These are phyloP conservation scores for Nelumbo lutea DNA, from an alignment of 164 flowering plant species.

Conservation along the genomic window DNA sequence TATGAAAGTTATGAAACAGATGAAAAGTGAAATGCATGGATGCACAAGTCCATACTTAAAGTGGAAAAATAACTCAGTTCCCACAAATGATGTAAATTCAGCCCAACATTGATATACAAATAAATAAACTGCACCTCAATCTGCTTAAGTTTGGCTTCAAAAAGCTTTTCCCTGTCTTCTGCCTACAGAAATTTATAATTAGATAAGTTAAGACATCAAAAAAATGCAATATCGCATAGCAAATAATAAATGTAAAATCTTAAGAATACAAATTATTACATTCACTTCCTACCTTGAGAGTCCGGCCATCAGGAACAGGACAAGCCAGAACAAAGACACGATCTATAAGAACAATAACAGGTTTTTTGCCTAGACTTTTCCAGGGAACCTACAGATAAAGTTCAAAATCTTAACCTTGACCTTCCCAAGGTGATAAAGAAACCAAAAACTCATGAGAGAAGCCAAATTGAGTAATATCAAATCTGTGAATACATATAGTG, in stretches of 20 bases:
- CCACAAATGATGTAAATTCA: no score
- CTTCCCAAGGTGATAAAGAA: not conserved
- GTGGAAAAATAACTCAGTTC: no score
- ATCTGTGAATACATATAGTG: not conserved
- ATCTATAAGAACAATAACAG: constrained; percentile 93
- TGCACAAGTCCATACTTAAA: no score
- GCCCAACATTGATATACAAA: not conserved
- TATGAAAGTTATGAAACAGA: no score
- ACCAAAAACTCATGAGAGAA: not conserved
- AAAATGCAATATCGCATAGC: not conserved
- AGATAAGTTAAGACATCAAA: not conserved
- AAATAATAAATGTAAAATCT: not conserved
- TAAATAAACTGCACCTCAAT: constrained; percentile 64
- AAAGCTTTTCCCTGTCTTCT: constrained; percentile 80
- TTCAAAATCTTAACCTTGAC: not conserved
- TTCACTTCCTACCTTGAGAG: constrained; percentile 48
- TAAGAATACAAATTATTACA: not conserved
- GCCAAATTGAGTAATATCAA: not conserved
- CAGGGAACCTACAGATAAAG: constrained; percentile 75
- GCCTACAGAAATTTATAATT: constrained; percentile 35
- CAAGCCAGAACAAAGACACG: constrained; percentile 90
- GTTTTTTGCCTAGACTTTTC: constrained; percentile 98
- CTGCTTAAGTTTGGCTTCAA: constrained; percentile 88
- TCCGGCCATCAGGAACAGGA: constrained; percentile 70
- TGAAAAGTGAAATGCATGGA: no score